These are phyloP conservation scores for Zalerion maritima DNA, from an alignment of 495 filamentous ascomycete genomes.

Conservation along the genomic window DNA sequence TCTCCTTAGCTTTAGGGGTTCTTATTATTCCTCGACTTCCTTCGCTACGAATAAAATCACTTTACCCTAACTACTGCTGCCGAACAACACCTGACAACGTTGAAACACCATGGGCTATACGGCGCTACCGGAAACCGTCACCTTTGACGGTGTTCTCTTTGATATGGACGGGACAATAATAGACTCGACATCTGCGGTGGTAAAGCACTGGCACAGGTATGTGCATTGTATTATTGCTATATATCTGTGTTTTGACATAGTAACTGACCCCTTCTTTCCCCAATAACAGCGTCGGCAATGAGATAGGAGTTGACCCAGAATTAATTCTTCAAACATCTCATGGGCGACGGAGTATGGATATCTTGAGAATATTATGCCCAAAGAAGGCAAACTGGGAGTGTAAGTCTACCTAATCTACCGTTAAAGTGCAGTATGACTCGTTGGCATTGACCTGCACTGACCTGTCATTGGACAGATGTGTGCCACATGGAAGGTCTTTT, in stretches of 20 bases:
- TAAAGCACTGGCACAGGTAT: conserved; percentile 84
- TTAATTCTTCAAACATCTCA: conserved; percentile 80
- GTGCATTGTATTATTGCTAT: conserved; percentile 11
- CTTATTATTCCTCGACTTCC: too few species aligned
- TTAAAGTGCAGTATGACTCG: conserved; percentile 2
- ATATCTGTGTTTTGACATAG: neutral
- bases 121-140: conserved; percentile 40
- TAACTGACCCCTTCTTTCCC: neutral
- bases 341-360: conserved; percentile 73
- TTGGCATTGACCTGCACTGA: conserved; percentile 4
- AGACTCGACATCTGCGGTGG: conserved; percentile 67
- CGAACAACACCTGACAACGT: too few species aligned
- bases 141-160: conserved; percentile 70
- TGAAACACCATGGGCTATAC: conserved; percentile 33
- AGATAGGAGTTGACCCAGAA: conserved; percentile 68
- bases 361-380: conserved; percentile 56
- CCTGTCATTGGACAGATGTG: conserved; percentile 45
- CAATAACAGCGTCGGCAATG: conserved; percentile 51
- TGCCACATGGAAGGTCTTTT: conserved; percentile 62
- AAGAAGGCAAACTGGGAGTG: conserved; percentile 84
- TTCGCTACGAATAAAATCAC: too few species aligned
- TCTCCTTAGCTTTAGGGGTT: too few species aligned
- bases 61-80: too few species aligned
- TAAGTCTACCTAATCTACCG: conserved; percentile 29
- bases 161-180: conserved; percentile 87